Evolutionary conservation across 495 filamentous ascomycete species (phyloP), one percentile per base, ranked within the genome.

Genomic region (Bryoglossum gracile): DNA sequence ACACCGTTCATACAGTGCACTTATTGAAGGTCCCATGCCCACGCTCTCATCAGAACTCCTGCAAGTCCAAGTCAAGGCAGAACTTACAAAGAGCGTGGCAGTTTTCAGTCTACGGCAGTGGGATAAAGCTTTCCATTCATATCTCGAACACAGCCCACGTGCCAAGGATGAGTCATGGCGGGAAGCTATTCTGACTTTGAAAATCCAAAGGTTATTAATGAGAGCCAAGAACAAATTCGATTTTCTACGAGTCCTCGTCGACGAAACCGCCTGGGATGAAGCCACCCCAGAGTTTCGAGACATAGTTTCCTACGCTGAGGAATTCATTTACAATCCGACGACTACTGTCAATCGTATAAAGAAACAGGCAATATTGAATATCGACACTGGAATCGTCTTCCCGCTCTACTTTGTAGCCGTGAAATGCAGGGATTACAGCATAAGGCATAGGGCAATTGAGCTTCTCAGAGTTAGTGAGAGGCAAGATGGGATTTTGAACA

Each of bases 341-440:
- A 13, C 5, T 6, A 4, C 19, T 13, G 25, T 32, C 14, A 9
- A n/a, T 33, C 23, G 17, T 22, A n/a, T 2, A 23, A 9, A 22
- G 17, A 32, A 32, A 18, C 18, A 25, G 24, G 2, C 16, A 17
- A 63, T 67, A 13, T 62, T 58, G 9, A 50, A 72, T 5, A 16
- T 25, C 13, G 33, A 48, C 28, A 11, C 16, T 4, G 17, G 14
- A 17, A 14, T 48, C 22, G 22, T 32, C 14, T 32, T 37, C n/a
- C 45, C 21, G 13, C 45, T 32, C 22, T 48, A 37, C 13, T 22
- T 22, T 10, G 19, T 16, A n/a, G 30, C 28, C 10, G 30, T 48
- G 5, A 25, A 36, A 23, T 39, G 23, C 28, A 28, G 36, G 4
- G 36, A 17, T 21, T 17, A 10, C 9, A 19, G 19, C 14, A 39